phyloP scores from a whole-genome alignment of 2,329 filamentous ascomycete genomes.

The Fusarium incarnatum region DNA sequence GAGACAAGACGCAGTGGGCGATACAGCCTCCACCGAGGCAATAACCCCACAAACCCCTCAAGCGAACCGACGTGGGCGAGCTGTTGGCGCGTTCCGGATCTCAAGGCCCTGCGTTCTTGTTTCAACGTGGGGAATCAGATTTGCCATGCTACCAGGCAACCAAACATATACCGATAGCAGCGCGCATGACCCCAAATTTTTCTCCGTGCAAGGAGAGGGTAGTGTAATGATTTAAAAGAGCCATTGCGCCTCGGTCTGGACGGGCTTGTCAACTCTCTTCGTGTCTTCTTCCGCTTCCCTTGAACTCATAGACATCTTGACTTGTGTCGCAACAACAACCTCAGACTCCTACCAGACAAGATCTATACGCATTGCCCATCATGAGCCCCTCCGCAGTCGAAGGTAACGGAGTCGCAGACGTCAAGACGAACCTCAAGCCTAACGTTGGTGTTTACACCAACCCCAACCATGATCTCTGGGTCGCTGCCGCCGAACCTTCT shows the following conservation, averaged over 20 bases:
- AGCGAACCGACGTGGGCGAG: conserved; percentile 34
- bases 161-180: conserved; percentile 46
- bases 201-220: conserved; percentile 32
- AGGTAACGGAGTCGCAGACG: conserved; percentile 39
- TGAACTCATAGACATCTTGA: conserved; percentile 18
- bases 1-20: conserved; percentile 45
- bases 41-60: conserved; percentile 46
- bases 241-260: conserved; percentile 30
- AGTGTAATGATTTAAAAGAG: conserved; percentile 39
- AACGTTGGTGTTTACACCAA: conserved; percentile 99
- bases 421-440: conserved; percentile 65
- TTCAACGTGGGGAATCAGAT: conserved; percentile 47
- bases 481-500: conserved; percentile 80
- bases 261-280: conserved; percentile 26
- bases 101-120: conserved; percentile 32
- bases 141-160: conserved; percentile 45
- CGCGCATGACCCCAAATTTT: conserved; percentile 48
- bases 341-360: conserved; percentile 19
- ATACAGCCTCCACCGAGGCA: conserved; percentile 40
- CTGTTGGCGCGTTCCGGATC: conserved; percentile 34
- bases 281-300: conserved; percentile 24
- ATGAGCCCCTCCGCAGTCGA: conserved; percentile 55
- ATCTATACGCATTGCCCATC: conserved; percentile 25
- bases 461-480: conserved; percentile 90
- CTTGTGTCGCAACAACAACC: conserved; percentile 18